Evolutionary conservation across 2,329 filamentous ascomycete species (phyloP).

Genomic region (Diaporthe citri): DNA sequence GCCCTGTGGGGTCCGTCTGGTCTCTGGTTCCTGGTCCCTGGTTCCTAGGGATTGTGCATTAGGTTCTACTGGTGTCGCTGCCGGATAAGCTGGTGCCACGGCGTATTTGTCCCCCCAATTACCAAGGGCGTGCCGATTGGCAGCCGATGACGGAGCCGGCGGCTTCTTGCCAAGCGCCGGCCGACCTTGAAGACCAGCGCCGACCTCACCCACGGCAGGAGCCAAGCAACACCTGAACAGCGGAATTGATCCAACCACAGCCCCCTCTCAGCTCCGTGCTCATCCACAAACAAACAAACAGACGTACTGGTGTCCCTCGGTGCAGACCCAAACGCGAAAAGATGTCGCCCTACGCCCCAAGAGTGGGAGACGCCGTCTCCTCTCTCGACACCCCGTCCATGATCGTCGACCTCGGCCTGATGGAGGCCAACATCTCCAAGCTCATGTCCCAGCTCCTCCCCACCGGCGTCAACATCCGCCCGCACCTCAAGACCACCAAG

Average conservation of each 20-base stretch:
- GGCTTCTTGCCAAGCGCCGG: conserved; percentile 4
- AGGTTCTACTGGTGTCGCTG: neutral
- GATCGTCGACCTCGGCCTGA: conserved; percentile 65
- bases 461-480: conserved; percentile 59
- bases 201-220: neutral
- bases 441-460: conserved; percentile 60
- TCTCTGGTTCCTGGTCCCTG: neutral
- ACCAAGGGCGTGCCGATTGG: neutral
- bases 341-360: conserved; percentile 51
- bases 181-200: neutral
- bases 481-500: conserved; percentile 68
- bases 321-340: neutral
- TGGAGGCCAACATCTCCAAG: conserved; percentile 64
- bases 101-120: conserved; percentile 13
- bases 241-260: neutral
- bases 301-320: neutral
- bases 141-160: conserved; percentile 10
- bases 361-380: conserved; percentile 56
- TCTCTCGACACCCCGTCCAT: conserved; percentile 67
- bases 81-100: conserved; percentile 30
- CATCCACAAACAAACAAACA: neutral
- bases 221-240: neutral
- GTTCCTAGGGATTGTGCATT: neutral
- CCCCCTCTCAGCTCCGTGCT: neutral
- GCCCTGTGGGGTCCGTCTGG: neutral